phyloP scores from a whole-genome alignment of 306 rosid genomes.

The Cicer pinnatifidum region DNA sequence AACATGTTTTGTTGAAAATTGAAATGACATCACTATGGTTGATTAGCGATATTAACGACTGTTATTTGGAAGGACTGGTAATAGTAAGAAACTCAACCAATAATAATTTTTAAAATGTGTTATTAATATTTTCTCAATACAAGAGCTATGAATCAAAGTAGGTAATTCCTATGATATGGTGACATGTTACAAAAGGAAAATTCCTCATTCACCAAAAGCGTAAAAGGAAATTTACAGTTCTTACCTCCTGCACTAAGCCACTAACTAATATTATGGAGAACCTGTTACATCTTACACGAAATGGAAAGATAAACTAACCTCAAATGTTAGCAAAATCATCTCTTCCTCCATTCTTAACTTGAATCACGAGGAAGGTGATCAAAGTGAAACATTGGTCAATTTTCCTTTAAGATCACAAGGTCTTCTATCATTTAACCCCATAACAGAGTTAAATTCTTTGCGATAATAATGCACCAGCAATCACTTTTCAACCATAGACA shows the following conservation, averaged over 20 bases:
- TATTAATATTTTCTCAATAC: not conserved
- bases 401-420: conserved; percentile 38
- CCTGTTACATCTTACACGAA: conserved; percentile 33
- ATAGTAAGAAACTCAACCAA: not conserved
- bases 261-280: conserved; percentile 33
- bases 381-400: conserved; percentile 44
- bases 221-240: conserved; percentile 42
- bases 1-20: not conserved
- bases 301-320: conserved; percentile 23
- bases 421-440: conserved; percentile 31
- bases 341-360: conserved; percentile 25
- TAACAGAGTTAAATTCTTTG: conserved; percentile 19
- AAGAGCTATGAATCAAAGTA: conserved; percentile 1
- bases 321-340: conserved; percentile 45
- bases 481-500: not conserved
- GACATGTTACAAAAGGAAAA: conserved; percentile 35
- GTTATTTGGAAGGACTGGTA: too few species aligned
- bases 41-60: not conserved
- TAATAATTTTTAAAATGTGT: not conserved
- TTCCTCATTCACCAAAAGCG: conserved; percentile 13
- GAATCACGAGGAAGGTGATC: conserved; percentile 43
- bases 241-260: conserved; percentile 18
- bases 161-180: not conserved
- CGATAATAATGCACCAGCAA: conserved; percentile 32
- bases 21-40: not conserved